Percentiles rank a stretch among this genome's conserved stretches.
phyloP scores from a whole-genome alignment of 441 rosid species.

The Eruca vesicaria region DNA sequence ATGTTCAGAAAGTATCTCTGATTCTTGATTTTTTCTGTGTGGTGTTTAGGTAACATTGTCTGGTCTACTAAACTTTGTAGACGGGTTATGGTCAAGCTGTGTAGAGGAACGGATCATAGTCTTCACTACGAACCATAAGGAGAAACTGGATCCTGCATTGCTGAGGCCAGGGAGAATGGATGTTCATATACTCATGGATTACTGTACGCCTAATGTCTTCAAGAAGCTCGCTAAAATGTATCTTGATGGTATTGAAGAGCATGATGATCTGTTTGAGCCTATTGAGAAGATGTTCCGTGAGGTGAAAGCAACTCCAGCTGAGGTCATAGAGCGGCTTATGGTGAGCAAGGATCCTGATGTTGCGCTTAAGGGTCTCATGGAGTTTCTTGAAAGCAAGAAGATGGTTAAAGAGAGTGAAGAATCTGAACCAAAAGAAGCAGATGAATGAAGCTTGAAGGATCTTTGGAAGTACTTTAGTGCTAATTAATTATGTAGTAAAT shows the following conservation, averaged over 20 bases:
- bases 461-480: neutral
- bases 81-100: constrained; percentile 28
- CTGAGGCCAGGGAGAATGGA: constrained; percentile 21
- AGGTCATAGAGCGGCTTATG: constrained; percentile 23
- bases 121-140: constrained; percentile 22
- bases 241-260: neutral
- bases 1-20: neutral
- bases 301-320: constrained; percentile 23
- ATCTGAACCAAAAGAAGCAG: neutral
- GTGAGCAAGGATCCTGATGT: constrained; percentile 2
- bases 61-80: constrained; percentile 23
- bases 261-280: neutral
- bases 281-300: constrained; percentile 14
- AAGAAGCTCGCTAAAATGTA: neutral
- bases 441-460: neutral
- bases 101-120: constrained; percentile 24
- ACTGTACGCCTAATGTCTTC: constrained; percentile 10
- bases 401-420: neutral
- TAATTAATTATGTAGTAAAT: neutral
- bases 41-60: constrained; percentile 6
- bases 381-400: constrained; percentile 14
- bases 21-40: neutral
- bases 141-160: constrained; percentile 20
- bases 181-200: constrained; percentile 11
- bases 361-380: neutral